Conservation (phyloP, 1,284 basidiomycete species). For the Heimioporus punctisporus region DNA sequence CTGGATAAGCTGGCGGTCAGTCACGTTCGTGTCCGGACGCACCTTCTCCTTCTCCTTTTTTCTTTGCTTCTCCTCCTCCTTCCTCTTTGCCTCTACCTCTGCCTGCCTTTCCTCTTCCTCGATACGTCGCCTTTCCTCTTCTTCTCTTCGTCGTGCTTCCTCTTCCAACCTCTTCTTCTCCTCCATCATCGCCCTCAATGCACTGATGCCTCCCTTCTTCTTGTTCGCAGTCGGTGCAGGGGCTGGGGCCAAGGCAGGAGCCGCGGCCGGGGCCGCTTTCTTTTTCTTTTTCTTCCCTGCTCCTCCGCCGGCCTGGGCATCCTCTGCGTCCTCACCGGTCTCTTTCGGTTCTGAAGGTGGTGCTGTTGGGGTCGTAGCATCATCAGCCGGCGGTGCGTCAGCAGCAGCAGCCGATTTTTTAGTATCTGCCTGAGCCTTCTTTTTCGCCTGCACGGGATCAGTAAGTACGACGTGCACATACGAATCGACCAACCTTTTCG, state of each 20-base stretch:
- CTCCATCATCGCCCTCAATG: conserved; percentile 84
- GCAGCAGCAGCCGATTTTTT: conserved; percentile 59
- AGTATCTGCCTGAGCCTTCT: conserved; percentile 90
- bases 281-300: conserved; percentile 76
- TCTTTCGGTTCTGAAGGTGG: conserved; percentile 27
- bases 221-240: conserved; percentile 58
- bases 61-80: conserved; percentile 84
- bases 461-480: conserved; percentile 1
- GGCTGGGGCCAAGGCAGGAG: conserved; percentile 46
- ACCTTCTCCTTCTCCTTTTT: conserved; percentile 95
- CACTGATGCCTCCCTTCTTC: conserved; percentile 73
- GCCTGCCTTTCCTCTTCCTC: conserved; percentile 84
- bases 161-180: conserved; percentile 89
- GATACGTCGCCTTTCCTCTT: conserved; percentile 77
- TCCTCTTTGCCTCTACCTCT: conserved; percentile 77
- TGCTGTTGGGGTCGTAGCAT: conserved; percentile 6
- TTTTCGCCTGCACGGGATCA: conserved; percentile 73
- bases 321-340: conserved; percentile 46
- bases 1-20: background rate
- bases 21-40: conserved; percentile 7
- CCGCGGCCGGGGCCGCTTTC: conserved; percentile 81
- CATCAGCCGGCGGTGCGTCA: conserved; percentile 26
- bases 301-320: conserved; percentile 49
- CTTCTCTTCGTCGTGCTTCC: conserved; percentile 65
- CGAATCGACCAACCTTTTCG: conserved; percentile 68